A percentile compares a stretch with the other conserved stretches of the same genome.
Conservation (phyloP, 1,284 basidiomycete genomes). For the Austroboletus olivaceoglutinosus region DNA sequence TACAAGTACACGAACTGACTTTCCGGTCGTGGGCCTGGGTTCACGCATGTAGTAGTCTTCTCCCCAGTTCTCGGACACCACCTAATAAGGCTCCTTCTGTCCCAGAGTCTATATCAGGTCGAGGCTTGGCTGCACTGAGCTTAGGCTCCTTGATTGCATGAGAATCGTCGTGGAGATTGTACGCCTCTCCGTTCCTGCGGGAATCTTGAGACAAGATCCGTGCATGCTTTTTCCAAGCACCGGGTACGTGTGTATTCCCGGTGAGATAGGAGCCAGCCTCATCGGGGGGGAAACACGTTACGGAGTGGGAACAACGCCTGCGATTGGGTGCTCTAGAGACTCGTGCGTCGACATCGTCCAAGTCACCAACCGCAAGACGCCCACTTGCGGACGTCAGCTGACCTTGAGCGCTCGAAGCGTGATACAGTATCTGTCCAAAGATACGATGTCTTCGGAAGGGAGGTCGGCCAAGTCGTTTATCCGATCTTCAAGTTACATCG, state of each 20-base stretch:
- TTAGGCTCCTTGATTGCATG: slow-evolving; percentile 9
- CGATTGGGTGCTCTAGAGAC: background rate
- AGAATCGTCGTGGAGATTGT: slow-evolving; percentile 1
- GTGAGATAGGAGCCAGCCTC: background rate
- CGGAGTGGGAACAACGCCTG: slow-evolving; percentile 20
- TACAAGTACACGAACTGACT: background rate
- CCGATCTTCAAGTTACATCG: no score
- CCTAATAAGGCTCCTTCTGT: slow-evolving; percentile 4
- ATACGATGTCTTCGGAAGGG: background rate
- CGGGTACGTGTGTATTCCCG: background rate
- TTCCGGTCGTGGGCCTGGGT: background rate
- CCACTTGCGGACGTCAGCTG: no score
- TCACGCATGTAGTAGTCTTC: background rate
- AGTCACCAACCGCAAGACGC: no score
- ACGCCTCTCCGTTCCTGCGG: slow-evolving; percentile 2
- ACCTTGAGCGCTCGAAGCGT: background rate
- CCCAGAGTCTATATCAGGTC: slow-evolving; percentile 1
- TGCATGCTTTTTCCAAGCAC: background rate
- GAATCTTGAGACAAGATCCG: slow-evolving; percentile 9
- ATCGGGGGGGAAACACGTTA: slow-evolving; percentile 1
- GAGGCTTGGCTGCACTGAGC: slow-evolving; percentile 43
- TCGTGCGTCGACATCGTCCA: background rate
- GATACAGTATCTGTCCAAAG: background rate
- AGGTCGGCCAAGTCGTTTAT: background rate
- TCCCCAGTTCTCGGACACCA: no score